These are phyloP conservation scores for Venturia oleaginea DNA, from an alignment of 2,329 filamentous ascomycete species.

Conservation along the genomic window DNA sequence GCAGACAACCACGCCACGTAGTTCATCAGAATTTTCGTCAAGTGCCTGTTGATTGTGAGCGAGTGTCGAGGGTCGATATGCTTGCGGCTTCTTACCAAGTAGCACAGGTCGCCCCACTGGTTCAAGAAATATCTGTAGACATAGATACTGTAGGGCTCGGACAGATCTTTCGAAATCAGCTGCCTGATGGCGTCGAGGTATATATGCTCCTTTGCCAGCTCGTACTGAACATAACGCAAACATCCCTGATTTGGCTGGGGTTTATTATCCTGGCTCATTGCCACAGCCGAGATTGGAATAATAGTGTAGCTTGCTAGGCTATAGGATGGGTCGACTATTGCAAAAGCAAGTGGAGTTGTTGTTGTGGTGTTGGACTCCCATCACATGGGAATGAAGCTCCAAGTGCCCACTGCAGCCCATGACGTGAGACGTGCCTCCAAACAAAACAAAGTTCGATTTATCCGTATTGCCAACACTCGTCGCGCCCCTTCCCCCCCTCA, in stretches of 20 bases:
- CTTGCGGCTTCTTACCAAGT: constrained; percentile 53
- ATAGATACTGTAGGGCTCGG: constrained; percentile 98
- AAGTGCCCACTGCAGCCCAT: background rate
- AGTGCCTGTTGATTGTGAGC: constrained; percentile 33
- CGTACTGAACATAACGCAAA: constrained; percentile 50
- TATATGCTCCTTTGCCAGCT: constrained; percentile 47
- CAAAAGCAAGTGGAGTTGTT: background rate
- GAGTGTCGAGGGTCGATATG: background rate
- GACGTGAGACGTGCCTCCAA: background rate
- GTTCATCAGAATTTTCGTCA: constrained; percentile 47
- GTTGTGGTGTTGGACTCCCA: background rate
- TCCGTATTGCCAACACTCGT: background rate
- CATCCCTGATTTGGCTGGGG: background rate
- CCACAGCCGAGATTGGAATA: background rate
- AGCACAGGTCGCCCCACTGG: constrained; percentile 97
- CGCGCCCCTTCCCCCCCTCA: background rate
- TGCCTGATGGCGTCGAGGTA: constrained; percentile 82
- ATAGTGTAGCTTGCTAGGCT: background rate
- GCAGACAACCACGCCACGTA: constrained; percentile 87
- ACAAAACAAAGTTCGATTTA: background rate
- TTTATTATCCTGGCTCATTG: constrained; percentile 4
- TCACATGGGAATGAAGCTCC: background rate
- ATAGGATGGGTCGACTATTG: background rate
- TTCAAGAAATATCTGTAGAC: constrained; percentile 97
- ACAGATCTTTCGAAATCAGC: constrained; percentile 90